Evolutionary conservation across 495 filamentous ascomycete species (phyloP).

Genomic region (Talaromyces borbonicus): DNA sequence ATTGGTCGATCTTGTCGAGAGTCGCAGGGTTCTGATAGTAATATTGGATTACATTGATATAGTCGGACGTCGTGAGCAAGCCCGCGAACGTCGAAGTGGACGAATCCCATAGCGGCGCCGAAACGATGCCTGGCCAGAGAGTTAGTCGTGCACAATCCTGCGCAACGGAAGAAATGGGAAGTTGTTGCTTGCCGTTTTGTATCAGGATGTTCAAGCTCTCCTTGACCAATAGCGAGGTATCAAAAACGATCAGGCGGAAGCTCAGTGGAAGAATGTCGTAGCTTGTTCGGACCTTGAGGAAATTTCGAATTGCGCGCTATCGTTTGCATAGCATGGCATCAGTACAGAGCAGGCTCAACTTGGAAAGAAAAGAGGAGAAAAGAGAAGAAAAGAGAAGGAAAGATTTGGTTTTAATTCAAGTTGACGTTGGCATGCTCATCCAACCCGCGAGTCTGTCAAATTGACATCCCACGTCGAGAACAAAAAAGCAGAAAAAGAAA

Average conservation of each 20-base stretch:
- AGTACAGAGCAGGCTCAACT: not conserved
- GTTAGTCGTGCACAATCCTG: too few relatives aligned
- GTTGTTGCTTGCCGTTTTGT: slow-evolving; percentile 87
- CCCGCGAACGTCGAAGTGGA: slow-evolving; percentile 89
- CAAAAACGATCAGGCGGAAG: slow-evolving; percentile 91
- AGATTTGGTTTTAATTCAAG: not conserved
- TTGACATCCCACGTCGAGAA: not conserved
- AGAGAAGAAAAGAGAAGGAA: not conserved
- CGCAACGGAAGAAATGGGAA: too few relatives aligned
- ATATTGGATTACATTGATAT: slow-evolving; percentile 97
- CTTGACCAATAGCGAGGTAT: slow-evolving; percentile 89
- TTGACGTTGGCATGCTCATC: not conserved
- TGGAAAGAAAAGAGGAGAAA: not conserved
- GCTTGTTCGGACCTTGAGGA: slow-evolving; percentile 90
- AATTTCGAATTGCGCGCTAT: slow-evolving; percentile 85
- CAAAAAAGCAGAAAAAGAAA: slow-evolving; percentile 11
- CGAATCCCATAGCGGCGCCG: slow-evolving; percentile 95
- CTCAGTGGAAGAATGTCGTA: slow-evolving; percentile 99
- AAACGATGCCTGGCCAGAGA: slow-evolving; percentile 75
- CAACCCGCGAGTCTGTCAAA: slow-evolving; percentile 2
- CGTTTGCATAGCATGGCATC: too few relatives aligned
- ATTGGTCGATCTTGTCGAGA: slow-evolving; percentile 82
- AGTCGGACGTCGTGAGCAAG: slow-evolving; percentile 89
- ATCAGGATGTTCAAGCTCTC: slow-evolving; percentile 93
- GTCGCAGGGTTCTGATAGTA: slow-evolving; percentile 97